phyloP scores from a whole-genome alignment of 192 early-diverging fungal species.

The Backusella sp. region DNA sequence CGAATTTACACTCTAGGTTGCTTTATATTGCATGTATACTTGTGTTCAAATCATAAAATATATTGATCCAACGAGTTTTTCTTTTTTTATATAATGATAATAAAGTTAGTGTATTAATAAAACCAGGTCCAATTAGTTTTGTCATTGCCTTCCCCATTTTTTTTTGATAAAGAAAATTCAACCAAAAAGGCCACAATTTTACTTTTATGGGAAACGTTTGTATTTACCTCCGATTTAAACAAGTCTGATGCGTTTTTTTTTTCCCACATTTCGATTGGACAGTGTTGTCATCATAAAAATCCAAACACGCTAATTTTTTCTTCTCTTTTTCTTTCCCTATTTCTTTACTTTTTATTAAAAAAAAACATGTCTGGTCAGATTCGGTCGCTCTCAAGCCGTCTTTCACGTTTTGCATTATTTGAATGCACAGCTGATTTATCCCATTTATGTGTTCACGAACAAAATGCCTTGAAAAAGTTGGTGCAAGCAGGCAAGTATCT shows the following conservation, averaged over 20 bases:
- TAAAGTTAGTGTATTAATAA: too few relatives aligned
- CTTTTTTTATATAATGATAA: too few relatives aligned
- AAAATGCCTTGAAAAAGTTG: conserved; percentile 58
- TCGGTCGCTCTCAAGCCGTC: conserved; percentile 26
- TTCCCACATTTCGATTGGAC: background rate
- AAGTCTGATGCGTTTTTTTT: background rate
- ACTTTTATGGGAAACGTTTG: background rate
- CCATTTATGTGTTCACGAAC: conserved; percentile 55
- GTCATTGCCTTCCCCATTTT: background rate
- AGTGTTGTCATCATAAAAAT: background rate
- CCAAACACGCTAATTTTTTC: background rate
- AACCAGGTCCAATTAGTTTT: background rate
- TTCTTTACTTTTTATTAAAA: background rate
- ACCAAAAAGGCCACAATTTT: background rate
- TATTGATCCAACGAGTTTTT: background rate
- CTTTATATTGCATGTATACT: background rate
- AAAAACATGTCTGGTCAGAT: conserved; percentile 6
- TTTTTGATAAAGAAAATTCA: background rate
- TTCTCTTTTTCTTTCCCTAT: background rate
- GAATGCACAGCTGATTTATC: conserved; percentile 58
- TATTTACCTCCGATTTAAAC: background rate
- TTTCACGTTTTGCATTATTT: conserved; percentile 49
- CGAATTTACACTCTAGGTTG: background rate
- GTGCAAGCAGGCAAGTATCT: conserved; percentile 60
- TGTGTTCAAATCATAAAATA: background rate